Evolutionary conservation across 768 basidiomycete genomes (phyloP).

Genomic region (Suillus clintonianus): DNA sequence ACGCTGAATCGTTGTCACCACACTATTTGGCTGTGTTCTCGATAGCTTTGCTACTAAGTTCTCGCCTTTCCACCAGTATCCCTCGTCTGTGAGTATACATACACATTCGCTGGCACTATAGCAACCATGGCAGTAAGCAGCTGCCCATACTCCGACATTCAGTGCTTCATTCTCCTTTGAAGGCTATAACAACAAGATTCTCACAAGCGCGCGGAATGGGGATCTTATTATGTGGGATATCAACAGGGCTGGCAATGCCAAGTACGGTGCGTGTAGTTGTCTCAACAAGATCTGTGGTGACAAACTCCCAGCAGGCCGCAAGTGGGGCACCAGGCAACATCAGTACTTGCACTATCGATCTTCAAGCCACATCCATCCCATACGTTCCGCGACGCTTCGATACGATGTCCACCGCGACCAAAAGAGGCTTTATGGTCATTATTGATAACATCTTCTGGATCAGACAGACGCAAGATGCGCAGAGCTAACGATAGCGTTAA

Average conservation of each 20-base stretch:
- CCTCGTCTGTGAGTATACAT: neutral
- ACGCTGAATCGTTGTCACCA: neutral
- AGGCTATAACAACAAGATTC: slow-evolving; percentile 75
- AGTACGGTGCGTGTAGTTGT: slow-evolving; percentile 57
- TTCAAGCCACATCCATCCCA: slow-evolving; percentile 81
- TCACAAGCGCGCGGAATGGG: slow-evolving; percentile 80
- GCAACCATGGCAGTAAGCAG: slow-evolving; percentile 57
- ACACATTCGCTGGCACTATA: too few species aligned
- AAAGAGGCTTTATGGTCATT: slow-evolving; percentile 52
- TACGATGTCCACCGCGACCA: slow-evolving; percentile 62
- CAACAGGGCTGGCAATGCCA: slow-evolving; percentile 62
- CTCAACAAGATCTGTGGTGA: too few species aligned
- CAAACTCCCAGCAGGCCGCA: too few species aligned
- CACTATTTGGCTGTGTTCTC: neutral
- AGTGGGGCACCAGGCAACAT: slow-evolving; percentile 83
- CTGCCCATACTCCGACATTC: neutral
- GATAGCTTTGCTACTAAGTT: neutral
- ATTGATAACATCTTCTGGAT: slow-evolving; percentile 40
- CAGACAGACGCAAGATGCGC: slow-evolving; percentile 58
- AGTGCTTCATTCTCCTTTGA: slow-evolving; percentile 8
- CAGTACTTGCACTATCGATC: slow-evolving; percentile 76
- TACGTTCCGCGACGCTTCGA: slow-evolving; percentile 74
- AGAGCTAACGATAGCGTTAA: slow-evolving; percentile 45
- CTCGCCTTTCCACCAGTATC: neutral
- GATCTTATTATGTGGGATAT: slow-evolving; percentile 86